These are phyloP conservation scores for Pestalotiopsis sp. DNA, from an alignment of 2,329 filamentous ascomycete genomes.

Conservation along the genomic window DNA sequence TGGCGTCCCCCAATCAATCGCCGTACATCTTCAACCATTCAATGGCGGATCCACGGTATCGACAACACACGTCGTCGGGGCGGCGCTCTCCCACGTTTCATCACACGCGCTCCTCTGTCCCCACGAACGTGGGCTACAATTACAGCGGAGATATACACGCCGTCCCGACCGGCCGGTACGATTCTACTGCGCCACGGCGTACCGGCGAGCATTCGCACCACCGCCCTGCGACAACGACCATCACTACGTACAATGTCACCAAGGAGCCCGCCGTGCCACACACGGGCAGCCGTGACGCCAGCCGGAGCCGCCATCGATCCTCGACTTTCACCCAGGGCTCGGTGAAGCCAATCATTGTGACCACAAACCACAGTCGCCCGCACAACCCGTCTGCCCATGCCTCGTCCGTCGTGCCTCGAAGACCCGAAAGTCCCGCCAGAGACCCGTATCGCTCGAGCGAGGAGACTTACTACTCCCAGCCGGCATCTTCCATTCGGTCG, in stretches of 20 bases:
- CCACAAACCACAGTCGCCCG: slow-evolving; percentile 49
- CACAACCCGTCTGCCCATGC: slow-evolving; percentile 29
- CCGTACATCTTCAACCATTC: slow-evolving; percentile 20
- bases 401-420: slow-evolving; percentile 33
- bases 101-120: slow-evolving; percentile 57
- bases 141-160: slow-evolving; percentile 59
- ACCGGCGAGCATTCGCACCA: slow-evolving; percentile 32
- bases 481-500: slow-evolving; percentile 59
- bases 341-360: slow-evolving; percentile 60
- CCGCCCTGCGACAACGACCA: slow-evolving; percentile 43
- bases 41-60: slow-evolving; percentile 53
- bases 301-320: slow-evolving; percentile 50
- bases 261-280: slow-evolving; percentile 53
- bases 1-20: background rate
- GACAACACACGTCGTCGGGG: slow-evolving; percentile 35
- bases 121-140: slow-evolving; percentile 52
- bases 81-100: slow-evolving; percentile 49
- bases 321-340: slow-evolving; percentile 51
- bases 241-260: slow-evolving; percentile 59
- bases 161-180: slow-evolving; percentile 45
- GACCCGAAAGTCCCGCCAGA: slow-evolving; percentile 50
- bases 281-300: slow-evolving; percentile 49
- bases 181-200: slow-evolving; percentile 35
- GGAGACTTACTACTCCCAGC: slow-evolving; percentile 57
- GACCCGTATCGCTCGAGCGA: slow-evolving; percentile 58